Conservation (phyloP, 2,329 filamentous ascomycete genomes). For the Pochonia chlamydosporia region DNA sequence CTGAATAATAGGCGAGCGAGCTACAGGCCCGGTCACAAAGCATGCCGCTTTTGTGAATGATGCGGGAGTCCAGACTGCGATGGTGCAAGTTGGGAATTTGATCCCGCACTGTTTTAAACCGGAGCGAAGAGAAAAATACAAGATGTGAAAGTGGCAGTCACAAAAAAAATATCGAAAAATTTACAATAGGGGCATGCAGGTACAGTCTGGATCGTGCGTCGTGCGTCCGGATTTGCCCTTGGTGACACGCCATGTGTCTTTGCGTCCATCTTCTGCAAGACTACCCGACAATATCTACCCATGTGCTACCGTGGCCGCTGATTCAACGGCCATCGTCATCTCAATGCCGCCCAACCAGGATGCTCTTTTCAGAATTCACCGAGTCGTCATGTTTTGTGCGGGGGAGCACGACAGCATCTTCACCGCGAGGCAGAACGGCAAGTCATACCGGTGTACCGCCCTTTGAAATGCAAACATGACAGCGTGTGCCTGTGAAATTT, state of each 20-base stretch:
- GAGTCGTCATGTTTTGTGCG: background rate
- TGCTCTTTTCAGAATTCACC: background rate
- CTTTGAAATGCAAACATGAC: background rate
- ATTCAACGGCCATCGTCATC: background rate
- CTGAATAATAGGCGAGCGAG: too few relatives aligned
- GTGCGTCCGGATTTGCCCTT: background rate
- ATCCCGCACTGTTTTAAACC: too few relatives aligned
- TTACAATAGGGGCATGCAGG: background rate
- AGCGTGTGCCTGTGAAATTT: background rate
- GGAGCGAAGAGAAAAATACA: too few relatives aligned
- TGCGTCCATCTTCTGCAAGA: background rate
- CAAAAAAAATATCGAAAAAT: too few relatives aligned
- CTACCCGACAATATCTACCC: background rate
- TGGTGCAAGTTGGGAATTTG: too few relatives aligned
- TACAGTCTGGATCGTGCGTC: too few relatives aligned
- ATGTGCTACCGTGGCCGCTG: background rate
- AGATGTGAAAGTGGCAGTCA: too few relatives aligned
- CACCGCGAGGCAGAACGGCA: background rate
- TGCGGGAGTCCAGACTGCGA: too few relatives aligned
- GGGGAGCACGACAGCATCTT: background rate
- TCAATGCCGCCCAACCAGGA: background rate
- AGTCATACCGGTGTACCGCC: background rate
- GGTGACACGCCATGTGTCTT: background rate
- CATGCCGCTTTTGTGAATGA: too few relatives aligned
- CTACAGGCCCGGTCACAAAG: too few relatives aligned